Evolutionary conservation across 306 rosid genomes (phyloP).

Genomic region (Leucaena leucocephala): DNA sequence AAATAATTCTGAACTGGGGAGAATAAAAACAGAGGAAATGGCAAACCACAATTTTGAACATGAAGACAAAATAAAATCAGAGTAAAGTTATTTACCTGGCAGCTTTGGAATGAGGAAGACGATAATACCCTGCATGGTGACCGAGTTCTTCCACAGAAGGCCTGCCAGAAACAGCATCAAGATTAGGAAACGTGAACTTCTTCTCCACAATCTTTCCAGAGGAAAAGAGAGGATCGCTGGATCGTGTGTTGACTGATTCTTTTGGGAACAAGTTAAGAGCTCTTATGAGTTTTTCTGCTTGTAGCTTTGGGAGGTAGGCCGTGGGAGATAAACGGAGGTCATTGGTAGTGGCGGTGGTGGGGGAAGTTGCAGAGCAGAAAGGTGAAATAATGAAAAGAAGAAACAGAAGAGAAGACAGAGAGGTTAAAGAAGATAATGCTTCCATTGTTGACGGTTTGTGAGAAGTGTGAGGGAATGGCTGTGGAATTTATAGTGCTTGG

Average conservation of each 20-base stretch:
- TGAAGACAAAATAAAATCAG: background rate
- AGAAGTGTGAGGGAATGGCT: conserved; percentile 10
- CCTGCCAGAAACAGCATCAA: conserved; percentile 31
- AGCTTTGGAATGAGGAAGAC: conserved; percentile 64
- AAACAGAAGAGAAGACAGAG: conserved; percentile 32
- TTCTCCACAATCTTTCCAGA: conserved; percentile 64
- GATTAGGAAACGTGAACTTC: conserved; percentile 52
- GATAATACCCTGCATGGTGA: conserved; percentile 89
- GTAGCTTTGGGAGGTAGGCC: conserved; percentile 42
- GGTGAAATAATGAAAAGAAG: conserved; percentile 37
- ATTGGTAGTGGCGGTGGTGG: background rate
- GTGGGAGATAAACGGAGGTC: conserved; percentile 34
- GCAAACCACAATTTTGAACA: background rate
- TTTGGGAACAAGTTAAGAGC: conserved; percentile 70
- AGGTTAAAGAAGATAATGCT: conserved; percentile 37
- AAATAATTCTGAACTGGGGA: background rate
- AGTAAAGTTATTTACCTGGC: conserved; percentile 59
- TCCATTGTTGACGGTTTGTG: conserved; percentile 49
- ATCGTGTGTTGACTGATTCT: conserved; percentile 48
- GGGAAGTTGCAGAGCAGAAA: conserved; percentile 29
- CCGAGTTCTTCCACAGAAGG: conserved; percentile 73
- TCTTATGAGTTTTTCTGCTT: conserved; percentile 70
- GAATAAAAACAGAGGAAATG: background rate
- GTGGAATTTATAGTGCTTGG: conserved; percentile 55
- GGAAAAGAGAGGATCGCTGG: conserved; percentile 33